These are phyloP conservation scores for Malassezia vespertilionis DNA, from an alignment of 1,284 basidiomycete genomes.

Conservation along the genomic window DNA sequence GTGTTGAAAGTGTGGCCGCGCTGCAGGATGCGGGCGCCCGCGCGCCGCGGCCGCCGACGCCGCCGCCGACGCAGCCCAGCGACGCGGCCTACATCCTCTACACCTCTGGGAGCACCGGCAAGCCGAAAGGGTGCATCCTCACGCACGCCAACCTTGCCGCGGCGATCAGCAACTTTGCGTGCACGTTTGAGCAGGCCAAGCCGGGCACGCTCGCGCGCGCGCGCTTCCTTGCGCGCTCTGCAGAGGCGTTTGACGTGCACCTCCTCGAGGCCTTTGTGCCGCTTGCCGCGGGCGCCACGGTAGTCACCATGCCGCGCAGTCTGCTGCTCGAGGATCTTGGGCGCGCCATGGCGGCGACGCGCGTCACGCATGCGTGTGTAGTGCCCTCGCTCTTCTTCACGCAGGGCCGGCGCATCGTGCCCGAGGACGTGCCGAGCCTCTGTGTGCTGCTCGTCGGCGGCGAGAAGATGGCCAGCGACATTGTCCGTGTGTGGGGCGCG, in stretches of 20 bases:
- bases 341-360: constrained; percentile 26
- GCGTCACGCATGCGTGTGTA: constrained; percentile 40
- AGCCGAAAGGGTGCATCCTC: constrained; percentile 38
- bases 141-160: constrained; percentile 31
- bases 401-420: constrained; percentile 25
- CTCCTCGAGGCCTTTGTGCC: constrained; percentile 44
- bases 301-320: constrained; percentile 37
- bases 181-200: constrained; percentile 22
- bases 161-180: constrained; percentile 30
- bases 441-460: constrained; percentile 38
- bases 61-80: not conserved
- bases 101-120: constrained; percentile 41
- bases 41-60: not conserved
- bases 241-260: constrained; percentile 46
- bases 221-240: constrained; percentile 40
- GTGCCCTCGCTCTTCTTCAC: constrained; percentile 44
- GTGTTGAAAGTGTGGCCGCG: too few relatives aligned
- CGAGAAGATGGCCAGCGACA: constrained; percentile 30
- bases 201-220: constrained; percentile 23
- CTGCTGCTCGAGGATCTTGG: constrained; percentile 38
- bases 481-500: constrained; percentile 30
- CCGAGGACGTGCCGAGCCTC: constrained; percentile 27
- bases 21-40: not conserved
- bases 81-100: constrained; percentile 40
- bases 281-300: constrained; percentile 34